phyloP scores from a whole-genome alignment of 2,329 filamentous ascomycete genomes.

The Neofusicoccum cordaticola region DNA sequence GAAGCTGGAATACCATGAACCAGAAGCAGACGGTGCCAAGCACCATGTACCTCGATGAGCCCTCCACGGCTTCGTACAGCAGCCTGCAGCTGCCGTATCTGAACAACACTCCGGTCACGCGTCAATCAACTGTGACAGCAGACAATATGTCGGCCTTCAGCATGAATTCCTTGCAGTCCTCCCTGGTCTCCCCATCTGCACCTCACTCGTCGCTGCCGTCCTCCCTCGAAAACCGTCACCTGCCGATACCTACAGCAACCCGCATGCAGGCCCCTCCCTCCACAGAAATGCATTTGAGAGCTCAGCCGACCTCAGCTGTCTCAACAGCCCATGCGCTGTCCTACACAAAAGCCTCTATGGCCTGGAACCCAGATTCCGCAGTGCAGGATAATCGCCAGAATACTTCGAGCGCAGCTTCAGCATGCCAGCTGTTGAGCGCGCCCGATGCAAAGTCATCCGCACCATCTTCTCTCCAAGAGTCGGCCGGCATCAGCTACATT shows the following conservation, averaged over 20 bases:
- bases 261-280: background rate
- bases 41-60: slow-evolving; percentile 4
- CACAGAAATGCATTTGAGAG: background rate
- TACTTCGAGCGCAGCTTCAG: background rate
- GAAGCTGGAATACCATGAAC: background rate
- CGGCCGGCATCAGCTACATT: background rate
- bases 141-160: slow-evolving; percentile 17
- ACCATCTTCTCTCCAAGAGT: background rate
- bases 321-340: slow-evolving; percentile 1
- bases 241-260: slow-evolving; percentile 12
- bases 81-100: slow-evolving; percentile 10
- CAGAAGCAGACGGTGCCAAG: slow-evolving; percentile 5
- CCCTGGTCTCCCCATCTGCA: background rate
- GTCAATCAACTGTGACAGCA: background rate
- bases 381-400: background rate
- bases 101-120: background rate
- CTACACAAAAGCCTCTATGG: slow-evolving; percentile 24
- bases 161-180: slow-evolving; percentile 16
- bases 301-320: background rate
- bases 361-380: slow-evolving; percentile 24
- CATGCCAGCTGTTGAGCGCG: background rate
- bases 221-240: slow-evolving; percentile 5
- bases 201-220: background rate
- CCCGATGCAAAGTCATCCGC: background rate
- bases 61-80: slow-evolving; percentile 1